A percentile compares a stretch with the other conserved stretches of the same genome.
Evolutionary conservation across 1,284 basidiomycete genomes (phyloP).

Genomic region (Leccinum proliferum): DNA sequence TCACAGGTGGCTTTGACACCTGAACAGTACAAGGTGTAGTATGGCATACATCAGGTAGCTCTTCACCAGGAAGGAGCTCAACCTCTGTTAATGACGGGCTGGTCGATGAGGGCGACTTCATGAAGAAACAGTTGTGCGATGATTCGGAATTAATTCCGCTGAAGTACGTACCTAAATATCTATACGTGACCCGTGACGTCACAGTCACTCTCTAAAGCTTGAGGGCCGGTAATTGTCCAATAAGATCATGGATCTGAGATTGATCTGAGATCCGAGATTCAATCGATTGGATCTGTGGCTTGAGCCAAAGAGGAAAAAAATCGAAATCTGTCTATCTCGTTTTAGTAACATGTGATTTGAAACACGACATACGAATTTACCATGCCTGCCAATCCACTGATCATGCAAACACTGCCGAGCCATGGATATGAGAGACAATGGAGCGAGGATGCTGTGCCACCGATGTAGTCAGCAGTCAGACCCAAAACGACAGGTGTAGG

Average conservation of each 20-base stretch:
- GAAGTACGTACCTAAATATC: background rate
- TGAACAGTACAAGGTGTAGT: background rate
- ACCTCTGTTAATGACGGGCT: background rate
- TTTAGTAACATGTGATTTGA: no score
- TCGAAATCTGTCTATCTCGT: background rate
- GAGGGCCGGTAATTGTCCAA: background rate
- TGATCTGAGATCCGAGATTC: background rate
- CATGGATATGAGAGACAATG: slow-evolving; percentile 58
- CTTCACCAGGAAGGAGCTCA: background rate
- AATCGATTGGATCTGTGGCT: background rate
- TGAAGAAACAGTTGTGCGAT: background rate
- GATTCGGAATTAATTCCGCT: background rate
- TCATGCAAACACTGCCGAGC: slow-evolving; percentile 24
- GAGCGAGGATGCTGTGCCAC: slow-evolving; percentile 29
- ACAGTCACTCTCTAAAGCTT: background rate
- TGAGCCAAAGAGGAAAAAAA: background rate
- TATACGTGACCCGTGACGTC: background rate
- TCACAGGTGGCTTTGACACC: background rate
- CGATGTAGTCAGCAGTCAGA: slow-evolving; percentile 88
- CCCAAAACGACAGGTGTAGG: slow-evolving; percentile 97
- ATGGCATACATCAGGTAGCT: background rate
- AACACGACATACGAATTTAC: no score
- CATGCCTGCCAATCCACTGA: no score
- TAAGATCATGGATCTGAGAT: background rate
- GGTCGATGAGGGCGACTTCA: background rate